Base-by-base conservation (phyloP, 2,329 filamentous ascomycete genomes). In the Keithomyces neogunnii region DNA sequence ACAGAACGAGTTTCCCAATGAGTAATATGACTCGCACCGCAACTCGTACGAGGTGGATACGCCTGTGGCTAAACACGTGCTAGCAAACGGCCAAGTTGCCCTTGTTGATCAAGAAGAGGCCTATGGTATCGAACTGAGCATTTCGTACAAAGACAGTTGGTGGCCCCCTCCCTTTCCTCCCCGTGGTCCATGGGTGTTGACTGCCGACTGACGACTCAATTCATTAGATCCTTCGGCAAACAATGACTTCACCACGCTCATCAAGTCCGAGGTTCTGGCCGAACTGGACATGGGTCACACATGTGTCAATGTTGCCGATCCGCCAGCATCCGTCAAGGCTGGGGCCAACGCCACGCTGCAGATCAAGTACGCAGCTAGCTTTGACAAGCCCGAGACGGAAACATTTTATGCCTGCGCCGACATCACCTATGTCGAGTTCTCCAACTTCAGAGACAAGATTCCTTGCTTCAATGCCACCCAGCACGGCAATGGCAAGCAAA, bases 61-160 rank as follows among this genome's bases (percentile, higher is more conserved):
- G n/a, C 28, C 10, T 28, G n/a, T n/a, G 4, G 19, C 39, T 42
- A 28, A 42, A n/a, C 3, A 28, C 28, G 39, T 8, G 39, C 19
- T 11, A 82, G 79, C 71, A 11, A 74, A 75, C 50, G 81, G 78
- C 10, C 68, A 73, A 45, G 68, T 84, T 11, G 71, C 80, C 2
- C 67, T 84, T 3, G 74, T 78, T 5, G 73, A 77, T 26, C 78
- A 82, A 44, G 75, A 81, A 53, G 76, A 81, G 48, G 77, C 79
- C 4, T 82, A 73, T 59, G 69, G 75, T 40, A 64, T 81, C 29
- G 70, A 75, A 48, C 68, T 84, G 26, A 71, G 74, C 49, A 72
- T 84, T 49, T 77, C 80, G 0, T 76, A 79, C 54, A 63, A 64
- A 4, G 67, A 74, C 49, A 67, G 80, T 80, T 64, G 53, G 67